phyloP scores from a whole-genome alignment of 768 basidiomycete genomes.

The Kwoniella sp. region DNA sequence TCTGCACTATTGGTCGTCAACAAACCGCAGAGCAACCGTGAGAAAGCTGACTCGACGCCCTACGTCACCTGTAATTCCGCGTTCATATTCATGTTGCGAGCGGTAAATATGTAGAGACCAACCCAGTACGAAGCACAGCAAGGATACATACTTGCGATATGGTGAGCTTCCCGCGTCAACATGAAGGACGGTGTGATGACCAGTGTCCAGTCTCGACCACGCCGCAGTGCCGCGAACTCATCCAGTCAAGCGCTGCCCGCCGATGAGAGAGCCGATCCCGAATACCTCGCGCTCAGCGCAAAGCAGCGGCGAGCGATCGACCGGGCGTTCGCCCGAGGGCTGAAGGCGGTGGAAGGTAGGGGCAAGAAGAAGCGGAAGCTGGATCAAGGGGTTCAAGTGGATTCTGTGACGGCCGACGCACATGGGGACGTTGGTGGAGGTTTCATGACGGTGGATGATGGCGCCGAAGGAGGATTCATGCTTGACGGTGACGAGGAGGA shows the following conservation, averaged over 20 bases:
- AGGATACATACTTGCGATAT: too few relatives aligned
- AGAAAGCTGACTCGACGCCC: background rate
- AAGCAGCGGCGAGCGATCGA: conserved; percentile 34
- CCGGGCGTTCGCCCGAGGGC: conserved; percentile 36
- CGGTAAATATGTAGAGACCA: too few relatives aligned
- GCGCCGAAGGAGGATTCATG: conserved; percentile 8
- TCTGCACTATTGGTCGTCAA: too few relatives aligned
- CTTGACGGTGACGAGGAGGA: background rate
- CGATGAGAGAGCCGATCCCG: conserved; percentile 36
- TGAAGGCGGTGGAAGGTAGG: conserved; percentile 2
- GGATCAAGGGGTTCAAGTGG: conserved; percentile 1
- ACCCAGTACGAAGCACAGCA: too few relatives aligned
- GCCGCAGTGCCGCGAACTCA: background rate
- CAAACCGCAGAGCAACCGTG: too few relatives aligned
- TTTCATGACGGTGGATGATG: background rate
- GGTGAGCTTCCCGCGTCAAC: too few relatives aligned
- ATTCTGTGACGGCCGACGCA: conserved; percentile 1
- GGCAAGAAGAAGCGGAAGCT: conserved; percentile 24
- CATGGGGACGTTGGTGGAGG: background rate
- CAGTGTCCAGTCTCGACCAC: conserved; percentile 5
- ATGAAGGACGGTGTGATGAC: too few relatives aligned
- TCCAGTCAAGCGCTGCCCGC: background rate
- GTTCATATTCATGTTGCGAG: too few relatives aligned
- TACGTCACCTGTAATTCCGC: background rate
- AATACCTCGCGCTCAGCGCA: conserved; percentile 37